Conservation (phyloP, 345 rosid genomes). For the Capsella bursapastoris region DNA sequence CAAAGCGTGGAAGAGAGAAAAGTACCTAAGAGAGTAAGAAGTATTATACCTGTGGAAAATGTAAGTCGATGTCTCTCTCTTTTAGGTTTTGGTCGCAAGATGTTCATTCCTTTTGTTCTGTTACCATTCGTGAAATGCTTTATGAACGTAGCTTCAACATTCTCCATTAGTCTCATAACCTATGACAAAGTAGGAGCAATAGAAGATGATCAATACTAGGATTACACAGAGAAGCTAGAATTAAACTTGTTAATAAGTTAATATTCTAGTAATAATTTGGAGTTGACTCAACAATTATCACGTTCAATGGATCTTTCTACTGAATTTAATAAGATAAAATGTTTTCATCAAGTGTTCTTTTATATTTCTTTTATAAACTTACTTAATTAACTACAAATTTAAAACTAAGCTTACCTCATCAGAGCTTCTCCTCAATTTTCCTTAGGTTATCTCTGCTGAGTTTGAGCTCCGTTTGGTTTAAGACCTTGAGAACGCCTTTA, state of each 20-base stretch:
- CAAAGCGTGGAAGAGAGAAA: background rate
- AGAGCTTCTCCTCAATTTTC: constrained; percentile 56
- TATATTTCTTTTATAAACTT: too few species aligned
- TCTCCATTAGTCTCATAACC: constrained; percentile 58
- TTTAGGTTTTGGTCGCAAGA: constrained; percentile 56
- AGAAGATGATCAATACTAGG: background rate
- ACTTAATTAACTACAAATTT: too few species aligned
- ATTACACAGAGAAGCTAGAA: background rate
- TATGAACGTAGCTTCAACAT: constrained; percentile 59
- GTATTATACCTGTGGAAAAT: constrained; percentile 54
- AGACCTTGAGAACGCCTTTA: constrained; percentile 45
- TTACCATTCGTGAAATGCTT: constrained; percentile 78
- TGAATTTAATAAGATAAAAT: background rate
- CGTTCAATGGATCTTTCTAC: background rate
- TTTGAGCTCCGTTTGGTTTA: constrained; percentile 45
- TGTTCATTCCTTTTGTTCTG: constrained; percentile 62
- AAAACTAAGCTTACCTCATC: constrained; percentile 46
- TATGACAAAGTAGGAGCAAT: constrained; percentile 43
- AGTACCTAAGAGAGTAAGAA: constrained; percentile 22
- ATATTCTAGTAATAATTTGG: background rate
- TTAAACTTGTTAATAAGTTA: background rate
- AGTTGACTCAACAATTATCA: background rate
- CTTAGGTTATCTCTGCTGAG: constrained; percentile 59
- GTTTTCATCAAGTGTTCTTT: background rate
- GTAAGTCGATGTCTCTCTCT: constrained; percentile 66